These are phyloP conservation scores for Scedosporium boydii DNA, from an alignment of 2,329 filamentous ascomycete species.

Conservation along the genomic window DNA sequence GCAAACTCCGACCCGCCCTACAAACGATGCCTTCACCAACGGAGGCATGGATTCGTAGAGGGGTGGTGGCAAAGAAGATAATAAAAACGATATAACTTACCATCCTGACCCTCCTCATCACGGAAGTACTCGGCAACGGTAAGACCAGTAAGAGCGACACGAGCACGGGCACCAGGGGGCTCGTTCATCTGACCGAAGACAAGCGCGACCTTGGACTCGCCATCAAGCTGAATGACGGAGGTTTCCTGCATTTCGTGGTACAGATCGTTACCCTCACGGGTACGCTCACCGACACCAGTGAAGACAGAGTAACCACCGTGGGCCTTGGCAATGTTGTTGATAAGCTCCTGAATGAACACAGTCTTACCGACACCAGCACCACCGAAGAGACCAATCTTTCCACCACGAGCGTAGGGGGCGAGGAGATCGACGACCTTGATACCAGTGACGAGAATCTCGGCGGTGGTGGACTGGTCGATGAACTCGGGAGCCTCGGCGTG, in stretches of 20 bases:
- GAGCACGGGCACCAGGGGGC: conserved; percentile 97
- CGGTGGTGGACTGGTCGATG: conserved; percentile 89
- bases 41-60: neutral
- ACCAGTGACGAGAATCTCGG: conserved; percentile 95
- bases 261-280: conserved; percentile 99
- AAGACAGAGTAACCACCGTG: conserved; percentile 99
- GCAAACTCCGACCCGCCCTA: neutral
- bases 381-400: conserved; percentile 99
- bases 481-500: conserved; percentile 91
- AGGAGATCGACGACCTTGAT: conserved; percentile 99
- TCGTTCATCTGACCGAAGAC: conserved; percentile 99
- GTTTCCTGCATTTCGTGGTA: conserved; percentile 99
- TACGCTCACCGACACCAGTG: conserved; percentile 99
- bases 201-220: conserved; percentile 97
- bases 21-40: neutral
- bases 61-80: conserved; percentile 15
- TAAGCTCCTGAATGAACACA: conserved; percentile 99
- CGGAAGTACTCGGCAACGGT: conserved; percentile 80
- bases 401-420: conserved; percentile 98
- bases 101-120: conserved; percentile 72
- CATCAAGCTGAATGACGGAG: conserved; percentile 97
- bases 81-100: conserved; percentile 32
- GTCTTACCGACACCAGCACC: conserved; percentile 99
- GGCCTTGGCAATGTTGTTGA: conserved; percentile 99
- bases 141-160: conserved; percentile 92